A percentile compares a stretch with the other conserved stretches of the same genome.
Conservation (phyloP, 192 early-diverging fungal genomes). For the Podila clonocystis region DNA sequence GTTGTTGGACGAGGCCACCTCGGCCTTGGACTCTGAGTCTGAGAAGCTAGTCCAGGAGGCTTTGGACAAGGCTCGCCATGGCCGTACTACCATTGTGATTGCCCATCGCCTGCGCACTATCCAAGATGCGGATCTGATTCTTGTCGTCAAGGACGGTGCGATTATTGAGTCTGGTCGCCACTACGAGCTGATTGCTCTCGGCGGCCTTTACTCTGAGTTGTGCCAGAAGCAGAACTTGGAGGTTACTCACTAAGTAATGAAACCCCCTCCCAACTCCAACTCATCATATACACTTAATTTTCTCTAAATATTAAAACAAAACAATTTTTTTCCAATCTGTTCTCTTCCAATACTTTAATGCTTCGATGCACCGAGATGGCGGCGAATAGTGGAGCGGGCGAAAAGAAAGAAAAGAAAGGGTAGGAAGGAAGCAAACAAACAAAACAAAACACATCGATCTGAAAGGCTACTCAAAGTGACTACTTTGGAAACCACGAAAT, state of each 20-base stretch:
- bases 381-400: too few relatives aligned
- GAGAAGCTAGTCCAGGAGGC: constrained; percentile 86
- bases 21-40: constrained; percentile 83
- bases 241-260: constrained; percentile 41
- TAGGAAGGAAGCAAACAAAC: too few relatives aligned
- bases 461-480: too few relatives aligned
- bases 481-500: too few relatives aligned
- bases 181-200: constrained; percentile 71
- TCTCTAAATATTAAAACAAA: too few relatives aligned
- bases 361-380: too few relatives aligned
- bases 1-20: constrained; percentile 88
- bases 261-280: neutral
- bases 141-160: constrained; percentile 78
- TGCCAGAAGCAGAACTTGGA: constrained; percentile 74
- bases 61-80: constrained; percentile 72
- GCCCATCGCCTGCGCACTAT: constrained; percentile 88
- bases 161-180: constrained; percentile 82
- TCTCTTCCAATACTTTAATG: too few relatives aligned
- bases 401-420: too few relatives aligned
- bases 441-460: too few relatives aligned
- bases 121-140: constrained; percentile 87
- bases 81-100: constrained; percentile 81
- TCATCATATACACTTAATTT: too few relatives aligned
- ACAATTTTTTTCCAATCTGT: too few relatives aligned
- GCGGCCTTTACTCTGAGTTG: constrained; percentile 69